Evolutionary conservation across 495 filamentous ascomycete species (phyloP).

Genomic region (Hypoxylon perforatum): DNA sequence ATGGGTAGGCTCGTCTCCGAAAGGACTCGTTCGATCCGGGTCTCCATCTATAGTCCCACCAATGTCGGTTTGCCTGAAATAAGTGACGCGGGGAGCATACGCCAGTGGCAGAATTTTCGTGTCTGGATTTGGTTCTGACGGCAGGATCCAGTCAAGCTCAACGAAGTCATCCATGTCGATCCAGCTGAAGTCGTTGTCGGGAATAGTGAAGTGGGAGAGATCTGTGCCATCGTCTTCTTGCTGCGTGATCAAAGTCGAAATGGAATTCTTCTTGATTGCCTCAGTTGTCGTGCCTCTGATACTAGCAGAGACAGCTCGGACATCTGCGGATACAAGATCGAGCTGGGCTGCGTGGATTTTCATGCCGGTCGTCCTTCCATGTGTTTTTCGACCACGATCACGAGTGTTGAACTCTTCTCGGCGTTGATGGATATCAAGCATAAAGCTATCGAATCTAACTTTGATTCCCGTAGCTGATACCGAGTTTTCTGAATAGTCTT

Average conservation of each 20-base stretch:
- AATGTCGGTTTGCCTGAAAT: conserved; percentile 97
- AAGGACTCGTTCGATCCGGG: conserved; percentile 79
- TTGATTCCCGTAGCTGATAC: conserved; percentile 95
- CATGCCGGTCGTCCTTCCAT: conserved; percentile 87
- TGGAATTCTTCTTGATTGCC: conserved; percentile 73
- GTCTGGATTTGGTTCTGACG: conserved; percentile 88
- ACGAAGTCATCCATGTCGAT: conserved; percentile 99
- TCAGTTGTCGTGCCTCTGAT: conserved; percentile 81
- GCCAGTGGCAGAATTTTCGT: conserved; percentile 93
- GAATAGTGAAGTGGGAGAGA: conserved; percentile 90
- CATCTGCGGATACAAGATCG: conserved; percentile 91
- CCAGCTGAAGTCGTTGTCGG: conserved; percentile 93
- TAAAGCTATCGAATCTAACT: conserved; percentile 91
- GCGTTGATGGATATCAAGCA: conserved; percentile 94
- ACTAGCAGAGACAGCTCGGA: conserved; percentile 91
- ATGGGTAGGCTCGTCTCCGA: conserved; percentile 92
- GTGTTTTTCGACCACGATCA: conserved; percentile 75
- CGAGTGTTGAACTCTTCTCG: conserved; percentile 89
- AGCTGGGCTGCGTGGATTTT: conserved; percentile 93
- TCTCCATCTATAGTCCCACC: conserved; percentile 73
- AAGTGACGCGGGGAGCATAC: conserved; percentile 93
- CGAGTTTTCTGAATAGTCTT: conserved; percentile 81
- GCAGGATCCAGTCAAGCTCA: conserved; percentile 94
- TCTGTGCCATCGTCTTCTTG: conserved; percentile 66
- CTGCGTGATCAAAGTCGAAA: conserved; percentile 59